A percentile compares a stretch with the other conserved stretches of the same genome.
These are phyloP conservation scores for Pseudoturritis turrita DNA, from an alignment of 345 rosid genomes.

Conservation along the genomic window DNA sequence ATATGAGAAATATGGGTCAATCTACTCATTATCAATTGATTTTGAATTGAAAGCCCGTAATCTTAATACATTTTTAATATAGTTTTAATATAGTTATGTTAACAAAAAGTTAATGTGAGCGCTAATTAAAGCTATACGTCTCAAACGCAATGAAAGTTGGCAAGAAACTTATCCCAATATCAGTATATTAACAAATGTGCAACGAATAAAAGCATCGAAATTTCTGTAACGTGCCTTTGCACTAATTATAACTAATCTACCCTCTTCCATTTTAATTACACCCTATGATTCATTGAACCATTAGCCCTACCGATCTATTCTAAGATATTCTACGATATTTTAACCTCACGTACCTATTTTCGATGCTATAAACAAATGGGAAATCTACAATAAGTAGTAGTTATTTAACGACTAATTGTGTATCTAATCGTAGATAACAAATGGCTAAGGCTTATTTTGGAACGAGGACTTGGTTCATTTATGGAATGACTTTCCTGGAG, in stretches of 20 bases:
- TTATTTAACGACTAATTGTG: not conserved
- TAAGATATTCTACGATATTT: not conserved
- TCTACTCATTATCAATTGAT: too few relatives aligned
- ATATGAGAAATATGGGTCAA: too few relatives aligned
- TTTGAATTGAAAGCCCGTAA: too few relatives aligned
- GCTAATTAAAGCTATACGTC: not conserved
- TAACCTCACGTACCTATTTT: not conserved
- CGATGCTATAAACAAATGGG: not conserved
- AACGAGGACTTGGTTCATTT: slow-evolving; percentile 12
- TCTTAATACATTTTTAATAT: too few relatives aligned
- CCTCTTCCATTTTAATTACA: not conserved
- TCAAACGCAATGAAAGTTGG: not conserved
- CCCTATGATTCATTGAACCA: not conserved
- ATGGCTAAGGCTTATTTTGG: slow-evolving; percentile 27
- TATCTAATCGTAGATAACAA: not conserved
- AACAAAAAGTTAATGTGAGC: not conserved
- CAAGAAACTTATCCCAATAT: not conserved
- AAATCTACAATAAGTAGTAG: not conserved
- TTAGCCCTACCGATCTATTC: not conserved
- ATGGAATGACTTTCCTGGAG: slow-evolving; percentile 15
- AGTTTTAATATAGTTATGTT: too few relatives aligned
- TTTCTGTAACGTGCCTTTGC: not conserved
- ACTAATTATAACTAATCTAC: not conserved
- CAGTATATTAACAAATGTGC: not conserved
- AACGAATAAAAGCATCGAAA: not conserved